Percentiles rank a stretch among this genome's conserved stretches.
These are phyloP conservation scores for Chalciporus chontae DNA, from an alignment of 768 basidiomycete genomes.

Conservation along the genomic window DNA sequence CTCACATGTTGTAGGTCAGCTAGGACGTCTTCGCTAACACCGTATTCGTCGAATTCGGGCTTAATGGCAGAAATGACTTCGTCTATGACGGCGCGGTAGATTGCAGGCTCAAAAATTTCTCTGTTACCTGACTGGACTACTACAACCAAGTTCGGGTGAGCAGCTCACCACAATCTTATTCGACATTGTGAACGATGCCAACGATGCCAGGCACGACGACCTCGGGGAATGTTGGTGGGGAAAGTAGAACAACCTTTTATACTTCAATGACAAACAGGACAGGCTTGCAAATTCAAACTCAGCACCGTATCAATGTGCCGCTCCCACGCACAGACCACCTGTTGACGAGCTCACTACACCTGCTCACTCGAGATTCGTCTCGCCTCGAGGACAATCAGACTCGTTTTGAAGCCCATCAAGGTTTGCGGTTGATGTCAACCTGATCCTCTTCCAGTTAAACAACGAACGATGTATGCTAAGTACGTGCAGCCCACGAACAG, in stretches of 20 bases:
- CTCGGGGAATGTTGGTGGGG: conserved; percentile 33
- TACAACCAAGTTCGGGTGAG: conserved; percentile 57
- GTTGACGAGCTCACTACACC: neutral
- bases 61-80: conserved; percentile 88
- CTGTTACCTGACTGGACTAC: conserved; percentile 54
- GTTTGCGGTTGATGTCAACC: too few species aligned
- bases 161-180: conserved; percentile 99
- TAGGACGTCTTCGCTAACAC: conserved; percentile 87
- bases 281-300: conserved; percentile 43
- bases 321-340: conserved; percentile 49
- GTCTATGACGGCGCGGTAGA: conserved; percentile 95
- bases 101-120: conserved; percentile 70
- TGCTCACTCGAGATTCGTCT: too few species aligned
- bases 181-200: conserved; percentile 60
- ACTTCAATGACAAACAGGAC: conserved; percentile 35
- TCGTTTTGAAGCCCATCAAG: too few species aligned
- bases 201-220: conserved; percentile 27
- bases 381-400: too few species aligned
- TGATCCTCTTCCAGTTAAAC: too few species aligned
- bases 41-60: conserved; percentile 95
- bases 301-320: conserved; percentile 22
- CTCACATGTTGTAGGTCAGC: conserved; percentile 86
- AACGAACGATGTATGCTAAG: too few species aligned
- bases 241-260: conserved; percentile 37
- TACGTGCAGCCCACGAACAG: too few species aligned